phyloP scores from a whole-genome alignment of 345 rosid species.

The Melaleuca alternifolia region DNA sequence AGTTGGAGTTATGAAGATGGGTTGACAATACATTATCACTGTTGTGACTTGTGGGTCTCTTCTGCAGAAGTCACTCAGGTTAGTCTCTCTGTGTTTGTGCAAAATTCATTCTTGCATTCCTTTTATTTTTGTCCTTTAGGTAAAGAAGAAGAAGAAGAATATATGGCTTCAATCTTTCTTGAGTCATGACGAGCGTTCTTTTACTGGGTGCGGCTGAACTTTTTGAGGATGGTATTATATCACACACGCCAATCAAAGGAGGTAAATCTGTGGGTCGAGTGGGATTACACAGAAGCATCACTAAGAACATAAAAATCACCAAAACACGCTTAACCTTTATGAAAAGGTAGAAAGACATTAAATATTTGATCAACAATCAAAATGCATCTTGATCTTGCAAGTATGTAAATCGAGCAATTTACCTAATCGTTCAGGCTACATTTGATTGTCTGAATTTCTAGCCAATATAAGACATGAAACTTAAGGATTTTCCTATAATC shows the following conservation, averaged over 20 bases:
- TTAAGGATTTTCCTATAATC: too few species aligned
- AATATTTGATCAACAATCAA: not conserved
- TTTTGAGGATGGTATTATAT: too few species aligned
- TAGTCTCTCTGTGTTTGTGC: not conserved
- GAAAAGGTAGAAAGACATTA: not conserved
- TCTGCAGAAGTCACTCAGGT: slow-evolving; percentile 46
- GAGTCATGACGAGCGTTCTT: too few species aligned
- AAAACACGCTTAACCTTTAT: not conserved
- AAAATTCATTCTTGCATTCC: not conserved
- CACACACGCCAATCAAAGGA: too few species aligned
- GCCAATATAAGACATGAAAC: too few species aligned
- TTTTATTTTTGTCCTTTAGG: not conserved
- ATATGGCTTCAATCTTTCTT: not conserved
- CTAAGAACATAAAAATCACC: too few species aligned
- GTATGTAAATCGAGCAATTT: not conserved
- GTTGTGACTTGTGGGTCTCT: slow-evolving; percentile 34
- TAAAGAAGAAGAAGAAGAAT: not conserved
- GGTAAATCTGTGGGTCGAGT: too few species aligned
- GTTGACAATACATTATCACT: slow-evolving; percentile 15
- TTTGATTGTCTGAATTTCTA: too few species aligned
- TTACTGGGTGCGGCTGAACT: too few species aligned
- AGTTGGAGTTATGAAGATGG: slow-evolving; percentile 30
- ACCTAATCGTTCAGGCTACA: not conserved
- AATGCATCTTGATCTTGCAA: not conserved
- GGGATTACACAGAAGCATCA: too few species aligned